Evolutionary conservation across 2,329 filamentous ascomycete genomes (phyloP).

Genomic region (Claviceps capensis): DNA sequence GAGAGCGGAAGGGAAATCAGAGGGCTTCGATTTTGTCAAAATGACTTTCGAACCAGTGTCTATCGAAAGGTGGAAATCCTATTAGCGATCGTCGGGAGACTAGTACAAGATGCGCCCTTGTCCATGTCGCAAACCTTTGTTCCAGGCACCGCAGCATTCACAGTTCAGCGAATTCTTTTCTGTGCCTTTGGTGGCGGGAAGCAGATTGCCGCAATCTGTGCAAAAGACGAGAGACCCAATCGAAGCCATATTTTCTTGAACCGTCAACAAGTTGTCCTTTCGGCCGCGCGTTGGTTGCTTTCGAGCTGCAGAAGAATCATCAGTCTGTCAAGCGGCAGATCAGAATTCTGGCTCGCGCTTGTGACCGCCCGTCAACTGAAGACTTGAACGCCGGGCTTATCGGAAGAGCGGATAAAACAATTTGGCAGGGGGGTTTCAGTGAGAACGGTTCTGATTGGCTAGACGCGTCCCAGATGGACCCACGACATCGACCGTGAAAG

Average conservation of each 20-base stretch:
- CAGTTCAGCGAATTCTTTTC: conserved; percentile 66
- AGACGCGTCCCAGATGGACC: not conserved
- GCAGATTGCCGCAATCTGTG: conserved; percentile 78
- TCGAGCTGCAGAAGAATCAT: not conserved
- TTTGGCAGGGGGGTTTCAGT: conserved; percentile 8
- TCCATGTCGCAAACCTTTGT: conserved; percentile 47
- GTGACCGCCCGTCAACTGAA: not conserved
- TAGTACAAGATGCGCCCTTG: not conserved
- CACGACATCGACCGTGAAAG: not conserved
- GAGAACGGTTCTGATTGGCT: conserved; percentile 13
- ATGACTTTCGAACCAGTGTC: conserved; percentile 66
- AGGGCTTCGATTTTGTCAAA: conserved; percentile 71
- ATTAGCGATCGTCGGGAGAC: not conserved
- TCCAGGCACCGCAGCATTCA: conserved; percentile 74
- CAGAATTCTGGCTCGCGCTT: not conserved
- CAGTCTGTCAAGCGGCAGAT: not conserved
- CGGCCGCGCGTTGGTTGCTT: not conserved
- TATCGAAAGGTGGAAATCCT: conserved; percentile 15
- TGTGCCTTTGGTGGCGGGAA: conserved; percentile 67
- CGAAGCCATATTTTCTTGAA: conserved; percentile 51
- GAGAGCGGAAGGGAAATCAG: conserved; percentile 81
- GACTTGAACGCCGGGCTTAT: not conserved
- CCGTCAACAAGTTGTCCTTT: not conserved
- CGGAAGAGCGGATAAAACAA: conserved; percentile 17
- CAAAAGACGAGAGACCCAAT: conserved; percentile 91